phyloP scores from a whole-genome alignment of 2,329 filamentous ascomycete genomes.

The Phialophora expanda region DNA sequence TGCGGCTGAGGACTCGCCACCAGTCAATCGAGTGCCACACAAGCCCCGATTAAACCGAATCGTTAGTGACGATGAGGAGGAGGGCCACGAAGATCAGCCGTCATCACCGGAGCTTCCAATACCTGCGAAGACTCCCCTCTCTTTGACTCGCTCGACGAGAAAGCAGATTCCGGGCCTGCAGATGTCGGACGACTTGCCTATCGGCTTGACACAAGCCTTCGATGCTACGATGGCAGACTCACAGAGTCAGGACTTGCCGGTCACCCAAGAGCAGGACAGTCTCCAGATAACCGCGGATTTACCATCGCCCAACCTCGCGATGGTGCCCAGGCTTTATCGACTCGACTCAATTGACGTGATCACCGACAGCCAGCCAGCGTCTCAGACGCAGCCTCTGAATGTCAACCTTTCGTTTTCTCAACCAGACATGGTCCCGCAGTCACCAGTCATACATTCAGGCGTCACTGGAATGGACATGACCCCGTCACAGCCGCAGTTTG shows the following conservation, averaged over 20 bases:
- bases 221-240: constrained; percentile 81
- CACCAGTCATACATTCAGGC: constrained; percentile 23
- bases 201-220: constrained; percentile 88
- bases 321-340: constrained; percentile 64
- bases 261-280: constrained; percentile 54
- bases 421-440: constrained; percentile 55
- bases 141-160: constrained; percentile 70
- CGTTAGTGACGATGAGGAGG: constrained; percentile 70
- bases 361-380: constrained; percentile 60
- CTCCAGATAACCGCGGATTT: constrained; percentile 57
- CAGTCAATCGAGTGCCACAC: constrained; percentile 46
- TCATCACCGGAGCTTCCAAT: constrained; percentile 39
- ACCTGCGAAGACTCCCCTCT: constrained; percentile 58
- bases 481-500: constrained; percentile 46
- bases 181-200: constrained; percentile 50
- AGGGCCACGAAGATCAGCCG: constrained; percentile 47
- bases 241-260: constrained; percentile 39
- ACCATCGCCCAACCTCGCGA: constrained; percentile 55
- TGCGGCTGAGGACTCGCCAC: constrained; percentile 44
- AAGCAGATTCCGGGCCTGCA: constrained; percentile 74
- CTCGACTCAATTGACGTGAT: constrained; percentile 66
- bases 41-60: constrained; percentile 61
- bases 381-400: constrained; percentile 49
- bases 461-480: constrained; percentile 42
- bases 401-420: constrained; percentile 65